A percentile compares a stretch with the other conserved stretches of the same genome.
These are phyloP conservation scores for Serpula lacrymans DNA, from an alignment of 768 basidiomycete genomes.

Conservation along the genomic window DNA sequence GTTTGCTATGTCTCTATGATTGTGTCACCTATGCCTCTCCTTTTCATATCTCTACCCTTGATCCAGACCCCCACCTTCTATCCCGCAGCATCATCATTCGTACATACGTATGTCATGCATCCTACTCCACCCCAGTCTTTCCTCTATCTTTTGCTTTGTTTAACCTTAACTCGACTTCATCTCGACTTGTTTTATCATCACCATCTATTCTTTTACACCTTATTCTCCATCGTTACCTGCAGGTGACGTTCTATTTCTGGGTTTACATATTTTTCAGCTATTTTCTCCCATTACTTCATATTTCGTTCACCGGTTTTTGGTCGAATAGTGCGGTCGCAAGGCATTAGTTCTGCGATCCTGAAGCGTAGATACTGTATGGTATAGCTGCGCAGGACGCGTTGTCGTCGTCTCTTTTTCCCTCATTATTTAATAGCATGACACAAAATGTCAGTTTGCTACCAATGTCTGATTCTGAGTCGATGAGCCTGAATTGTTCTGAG, in stretches of 20 bases:
- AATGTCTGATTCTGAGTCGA: too few species aligned
- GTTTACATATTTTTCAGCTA: slow-evolving; percentile 4
- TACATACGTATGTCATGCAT: too few species aligned
- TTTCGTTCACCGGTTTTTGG: slow-evolving; percentile 25
- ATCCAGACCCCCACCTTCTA: too few species aligned
- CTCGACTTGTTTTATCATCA: slow-evolving; percentile 20
- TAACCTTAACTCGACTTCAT: slow-evolving; percentile 7
- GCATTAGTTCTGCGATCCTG: slow-evolving; percentile 21
- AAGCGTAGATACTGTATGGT: slow-evolving; percentile 28
- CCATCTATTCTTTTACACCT: slow-evolving; percentile 26
- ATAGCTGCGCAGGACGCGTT: slow-evolving; percentile 30
- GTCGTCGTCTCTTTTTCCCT: slow-evolving; percentile 17
- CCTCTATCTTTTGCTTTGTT: slow-evolving; percentile 9
- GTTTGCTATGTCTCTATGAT: slow-evolving; percentile 31
- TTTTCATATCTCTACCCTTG: slow-evolving; percentile 16
- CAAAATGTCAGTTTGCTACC: too few species aligned
- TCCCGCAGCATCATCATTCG: too few species aligned
- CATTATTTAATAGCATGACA: slow-evolving; percentile 18
- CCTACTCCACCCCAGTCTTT: slow-evolving; percentile 23
- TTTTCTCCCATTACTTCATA: slow-evolving; percentile 4
- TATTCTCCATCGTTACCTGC: slow-evolving; percentile 21
- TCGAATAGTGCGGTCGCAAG: too few species aligned
- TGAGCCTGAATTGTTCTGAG: too few species aligned
- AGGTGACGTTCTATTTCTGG: slow-evolving; percentile 25
- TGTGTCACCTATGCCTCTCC: slow-evolving; percentile 27